Base-by-base conservation (phyloP, 495 filamentous ascomycete species). In the Bacidia rubella region DNA sequence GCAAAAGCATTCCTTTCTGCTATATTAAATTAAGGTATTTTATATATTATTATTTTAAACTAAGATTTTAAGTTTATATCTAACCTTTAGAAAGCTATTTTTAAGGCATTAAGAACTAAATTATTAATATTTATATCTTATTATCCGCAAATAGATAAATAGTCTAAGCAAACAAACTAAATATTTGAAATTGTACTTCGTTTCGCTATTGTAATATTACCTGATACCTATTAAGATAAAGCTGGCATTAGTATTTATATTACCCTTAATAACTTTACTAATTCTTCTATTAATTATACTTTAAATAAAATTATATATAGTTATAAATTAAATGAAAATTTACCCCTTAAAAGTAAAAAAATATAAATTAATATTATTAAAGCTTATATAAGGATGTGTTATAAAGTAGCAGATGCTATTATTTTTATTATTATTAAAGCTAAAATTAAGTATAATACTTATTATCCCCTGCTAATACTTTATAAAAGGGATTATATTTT, bases 51-150 rank as follows among this genome's bases (percentile, higher is more conserved):
- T 54, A 38, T 55, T 12, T 55, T 44, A 41, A 21, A 55, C 32
- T 38, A 39, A 11, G 24, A 55, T 45, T 17, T 12, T 2, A 55
- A 55, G 24, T 55, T 55, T 12, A 2, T 55, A 23, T 27, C 11
- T 29, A 27, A 51, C 21, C 9, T 55, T 0, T 55, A 45, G 23
- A 35, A 1, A 20, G 11, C 20, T 9, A 45, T 55, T 11, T 55
- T 55, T 45, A 55, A 44, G 1, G 24, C 2, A 3, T 44, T 51
- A 44, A 19, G 22, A 27, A 24, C 51, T 26, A 51, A 51, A 26
- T 24, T 55, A 32, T 19, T 55, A 25, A 51, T 51, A 9, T 51
- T 32, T 38, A 51, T 21, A 2, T 17, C 32, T 0, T 55, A 55
- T 19, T 51, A 55, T 32, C 4, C 12, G 2, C 44, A 55, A 12